A percentile compares a stretch with the other conserved stretches of the same genome.
phyloP scores from a whole-genome alignment of 805 yeast genomes.

The Candida awuae region DNA sequence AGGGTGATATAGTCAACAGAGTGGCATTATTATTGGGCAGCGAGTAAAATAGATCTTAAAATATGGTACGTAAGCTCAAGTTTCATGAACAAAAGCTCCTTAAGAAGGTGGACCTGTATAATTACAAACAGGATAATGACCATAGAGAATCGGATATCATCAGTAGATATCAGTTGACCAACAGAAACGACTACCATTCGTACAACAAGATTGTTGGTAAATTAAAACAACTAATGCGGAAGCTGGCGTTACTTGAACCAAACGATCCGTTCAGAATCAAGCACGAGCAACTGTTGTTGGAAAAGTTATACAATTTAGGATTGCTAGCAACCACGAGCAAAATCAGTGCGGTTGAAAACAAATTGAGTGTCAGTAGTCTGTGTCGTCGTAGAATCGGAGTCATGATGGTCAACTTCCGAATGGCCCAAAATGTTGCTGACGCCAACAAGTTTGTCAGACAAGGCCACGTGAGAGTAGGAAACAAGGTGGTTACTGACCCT shows the following conservation, averaged over 20 bases:
- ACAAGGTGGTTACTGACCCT: constrained; percentile 90
- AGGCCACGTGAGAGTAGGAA: constrained; percentile 97
- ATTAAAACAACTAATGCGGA: constrained; percentile 78
- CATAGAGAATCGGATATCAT: constrained; percentile 96
- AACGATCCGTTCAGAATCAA: constrained; percentile 79
- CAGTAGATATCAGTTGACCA: constrained; percentile 88
- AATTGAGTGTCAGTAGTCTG: constrained; percentile 83
- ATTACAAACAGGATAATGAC: constrained; percentile 94
- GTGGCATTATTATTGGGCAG: too few species aligned
- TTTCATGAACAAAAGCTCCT: constrained; percentile 93
- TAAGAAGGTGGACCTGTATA: constrained; percentile 91
- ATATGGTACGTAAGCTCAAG: constrained; percentile 80
- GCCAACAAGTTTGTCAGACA: constrained; percentile 92
- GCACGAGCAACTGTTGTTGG: constrained; percentile 82
- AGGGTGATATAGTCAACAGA: too few species aligned
- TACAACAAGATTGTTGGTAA: constrained; percentile 92
- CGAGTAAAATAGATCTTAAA: constrained; percentile 10
- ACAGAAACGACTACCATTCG: constrained; percentile 91
- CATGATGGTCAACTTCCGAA: constrained; percentile 85
- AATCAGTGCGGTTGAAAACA: constrained; percentile 85
- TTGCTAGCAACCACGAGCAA: constrained; percentile 80
- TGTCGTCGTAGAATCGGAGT: constrained; percentile 91
- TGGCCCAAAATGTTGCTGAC: constrained; percentile 84
- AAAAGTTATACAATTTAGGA: constrained; percentile 85
- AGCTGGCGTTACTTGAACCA: constrained; percentile 76